These are phyloP conservation scores for Saturnispora saitoi DNA, from an alignment of 805 yeast species.

Conservation along the genomic window DNA sequence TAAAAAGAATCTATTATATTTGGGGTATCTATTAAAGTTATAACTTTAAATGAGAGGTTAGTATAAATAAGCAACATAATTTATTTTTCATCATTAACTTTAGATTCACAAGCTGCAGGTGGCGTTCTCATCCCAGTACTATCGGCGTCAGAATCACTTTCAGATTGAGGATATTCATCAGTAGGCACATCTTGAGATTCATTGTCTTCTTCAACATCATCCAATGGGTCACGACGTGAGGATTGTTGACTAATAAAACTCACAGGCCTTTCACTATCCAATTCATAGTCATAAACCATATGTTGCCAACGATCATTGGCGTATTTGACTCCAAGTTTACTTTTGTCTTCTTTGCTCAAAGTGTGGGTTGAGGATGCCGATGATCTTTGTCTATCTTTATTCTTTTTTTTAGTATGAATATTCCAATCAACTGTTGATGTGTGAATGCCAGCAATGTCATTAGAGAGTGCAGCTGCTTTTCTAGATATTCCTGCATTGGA, in stretches of 20 bases:
- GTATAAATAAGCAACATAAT: too few species aligned
- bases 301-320: slow-evolving; percentile 14
- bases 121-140: too few species aligned
- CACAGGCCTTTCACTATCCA: slow-evolving; percentile 15
- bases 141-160: neutral
- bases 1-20: too few species aligned
- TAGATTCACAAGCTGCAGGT: neutral
- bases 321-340: slow-evolving; percentile 9
- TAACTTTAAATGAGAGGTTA: too few species aligned
- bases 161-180: slow-evolving; percentile 3
- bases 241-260: slow-evolving; percentile 13
- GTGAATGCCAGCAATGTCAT: slow-evolving; percentile 39
- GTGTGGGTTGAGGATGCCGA: slow-evolving; percentile 1
- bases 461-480: slow-evolving; percentile 35
- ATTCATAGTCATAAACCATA: slow-evolving; percentile 15
- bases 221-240: slow-evolving; percentile 1
- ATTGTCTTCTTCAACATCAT: slow-evolving; percentile 5
- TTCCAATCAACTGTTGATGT: slow-evolving; percentile 9
- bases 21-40: too few species aligned
- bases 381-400: neutral
- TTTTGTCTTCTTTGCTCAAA: neutral
- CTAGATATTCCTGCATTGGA: slow-evolving; percentile 32
- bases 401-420: slow-evolving; percentile 1
- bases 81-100: too few species aligned
- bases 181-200: neutral